Evolutionary conservation across 2,329 filamentous ascomycete genomes (phyloP), one percentile per base, ranked within the genome.

Genomic region (Fusarium verticillioides): DNA sequence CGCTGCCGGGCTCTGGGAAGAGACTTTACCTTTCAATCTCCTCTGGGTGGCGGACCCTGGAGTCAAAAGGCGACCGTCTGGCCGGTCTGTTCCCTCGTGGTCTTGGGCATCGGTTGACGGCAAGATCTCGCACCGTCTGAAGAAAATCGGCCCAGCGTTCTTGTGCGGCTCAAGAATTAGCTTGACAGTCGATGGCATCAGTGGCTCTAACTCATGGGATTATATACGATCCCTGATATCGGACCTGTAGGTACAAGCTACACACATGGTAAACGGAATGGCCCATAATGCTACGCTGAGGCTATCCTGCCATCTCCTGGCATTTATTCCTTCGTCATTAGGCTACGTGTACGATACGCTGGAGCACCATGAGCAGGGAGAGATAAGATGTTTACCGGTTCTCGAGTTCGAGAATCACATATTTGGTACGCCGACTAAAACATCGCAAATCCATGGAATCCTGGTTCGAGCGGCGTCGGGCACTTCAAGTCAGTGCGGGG

Each of bases 91-190:
- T 34, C 47, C 47, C 21, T 4, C 47, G 2, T 50, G 47, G 47
- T 50, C 30, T 2, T 50, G 47, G 30, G 47, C 47, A 2, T 50
- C 47, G 0, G 30, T 34, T n/a, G 47, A 50, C 0, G 47, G 47
- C 6, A 23, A 23, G 30, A 34, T 50, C n/a, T 50, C 30, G 2
- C 47, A 50, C 9, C 11, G 16, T 2, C 30, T 50, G 0, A 15
- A 34, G 47, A 34, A 9, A 4, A 0, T 13, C 0, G 10, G 9
- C 8, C 46, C 21, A 32, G 6, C 0, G 2, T 4, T 7, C 4
- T 0, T 3, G 0, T n/a, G 21, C 12, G 28, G 19, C 28, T n/a
- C 46, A 6, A 8, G 3, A 0, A 0, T n/a, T 32, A 16, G 10
- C 28, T 0, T 32, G 5, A 13, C 5, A 4, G 21, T 18, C 0